Percentiles rank a stretch among this genome's conserved stretches.
These are phyloP conservation scores for Hypoxylon sp. DNA, from an alignment of 2,329 filamentous ascomycete genomes.

Conservation along the genomic window DNA sequence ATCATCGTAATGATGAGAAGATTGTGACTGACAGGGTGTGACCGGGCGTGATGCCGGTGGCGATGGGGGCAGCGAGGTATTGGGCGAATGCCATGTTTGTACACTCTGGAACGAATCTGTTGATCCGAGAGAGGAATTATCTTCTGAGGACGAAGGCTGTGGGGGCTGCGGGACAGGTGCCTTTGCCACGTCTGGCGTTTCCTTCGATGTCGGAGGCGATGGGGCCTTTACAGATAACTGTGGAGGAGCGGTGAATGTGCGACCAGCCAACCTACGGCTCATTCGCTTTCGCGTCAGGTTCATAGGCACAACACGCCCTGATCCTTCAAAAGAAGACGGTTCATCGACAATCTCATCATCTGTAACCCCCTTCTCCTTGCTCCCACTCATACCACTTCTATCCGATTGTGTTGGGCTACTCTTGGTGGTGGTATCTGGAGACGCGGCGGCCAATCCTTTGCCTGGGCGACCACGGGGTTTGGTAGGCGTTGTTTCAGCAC, in stretches of 20 bases:
- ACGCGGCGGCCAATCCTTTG: background rate
- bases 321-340: constrained; percentile 43
- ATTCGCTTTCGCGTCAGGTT: constrained; percentile 43
- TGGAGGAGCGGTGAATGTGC: constrained; percentile 51
- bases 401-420: too few relatives aligned
- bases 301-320: constrained; percentile 40
- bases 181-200: constrained; percentile 23
- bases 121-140: constrained; percentile 56
- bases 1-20: constrained; percentile 53
- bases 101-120: constrained; percentile 64
- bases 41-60: constrained; percentile 53
- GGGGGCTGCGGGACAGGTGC: constrained; percentile 32
- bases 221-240: constrained; percentile 55
- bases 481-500: constrained; percentile 1
- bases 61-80: constrained; percentile 55
- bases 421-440: background rate
- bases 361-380: constrained; percentile 1
- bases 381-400: background rate
- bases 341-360: constrained; percentile 24
- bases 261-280: constrained; percentile 46
- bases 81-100: constrained; percentile 60
- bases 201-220: constrained; percentile 48
- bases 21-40: constrained; percentile 46
- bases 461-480: background rate
- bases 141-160: constrained; percentile 41